A percentile compares a stretch with the other conserved stretches of the same genome.
Evolutionary conservation across 2,329 filamentous ascomycete species (phyloP).

Genomic region (Myrmaecium sp.): DNA sequence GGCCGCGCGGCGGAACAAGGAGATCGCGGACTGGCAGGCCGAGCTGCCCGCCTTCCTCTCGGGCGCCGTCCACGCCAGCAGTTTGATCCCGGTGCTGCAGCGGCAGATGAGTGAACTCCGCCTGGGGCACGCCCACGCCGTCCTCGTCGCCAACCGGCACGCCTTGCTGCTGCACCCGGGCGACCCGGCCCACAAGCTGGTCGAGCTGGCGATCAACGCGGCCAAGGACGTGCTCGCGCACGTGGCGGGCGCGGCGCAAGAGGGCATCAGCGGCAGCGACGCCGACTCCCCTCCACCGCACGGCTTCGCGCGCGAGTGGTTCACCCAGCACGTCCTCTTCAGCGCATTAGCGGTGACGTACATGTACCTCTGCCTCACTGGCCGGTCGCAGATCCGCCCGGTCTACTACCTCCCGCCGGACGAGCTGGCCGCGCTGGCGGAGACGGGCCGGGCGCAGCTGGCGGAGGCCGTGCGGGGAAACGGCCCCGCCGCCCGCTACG

Average conservation of each 20-base stretch:
- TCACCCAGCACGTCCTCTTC: conserved; percentile 33
- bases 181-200: conserved; percentile 10
- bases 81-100: conserved; percentile 28
- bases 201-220: conserved; percentile 24
- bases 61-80: conserved; percentile 27
- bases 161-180: conserved; percentile 11
- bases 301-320: conserved; percentile 30
- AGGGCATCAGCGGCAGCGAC: too few species aligned
- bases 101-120: conserved; percentile 15
- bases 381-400: conserved; percentile 2
- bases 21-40: conserved; percentile 18
- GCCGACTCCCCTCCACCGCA: too few species aligned
- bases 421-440: conserved; percentile 24
- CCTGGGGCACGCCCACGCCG: conserved; percentile 17
- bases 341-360: conserved; percentile 32
- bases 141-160: conserved; percentile 18
- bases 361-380: conserved; percentile 28
- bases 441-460: conserved; percentile 28
- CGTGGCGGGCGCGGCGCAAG: conserved; percentile 22
- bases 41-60: conserved; percentile 26
- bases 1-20: conserved; percentile 21
- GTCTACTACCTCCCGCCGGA: conserved; percentile 1
- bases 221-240: conserved; percentile 20
- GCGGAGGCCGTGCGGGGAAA: too few species aligned
- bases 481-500: too few species aligned